Percentiles rank a stretch among this genome's conserved stretches.
These are phyloP conservation scores for Harringtonia lauricola DNA, from an alignment of 2,329 filamentous ascomycete species.

Conservation along the genomic window DNA sequence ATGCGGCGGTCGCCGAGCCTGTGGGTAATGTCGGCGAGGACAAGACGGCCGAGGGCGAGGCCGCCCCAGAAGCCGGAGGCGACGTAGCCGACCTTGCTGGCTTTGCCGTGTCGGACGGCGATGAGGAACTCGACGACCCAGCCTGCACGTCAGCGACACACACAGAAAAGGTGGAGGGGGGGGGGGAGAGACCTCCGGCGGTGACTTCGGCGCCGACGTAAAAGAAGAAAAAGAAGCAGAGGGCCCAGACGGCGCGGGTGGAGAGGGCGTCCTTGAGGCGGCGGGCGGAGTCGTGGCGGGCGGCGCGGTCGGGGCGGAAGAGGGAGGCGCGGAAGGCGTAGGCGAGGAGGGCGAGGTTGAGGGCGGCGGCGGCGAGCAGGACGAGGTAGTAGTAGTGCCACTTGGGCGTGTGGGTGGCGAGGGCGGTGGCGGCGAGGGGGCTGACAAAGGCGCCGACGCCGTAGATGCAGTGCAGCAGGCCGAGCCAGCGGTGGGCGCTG, in stretches of 20 bases:
- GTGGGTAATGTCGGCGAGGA: constrained; percentile 67
- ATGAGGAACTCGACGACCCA: constrained; percentile 87
- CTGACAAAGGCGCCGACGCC: constrained; percentile 59
- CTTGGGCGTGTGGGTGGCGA: constrained; percentile 45
- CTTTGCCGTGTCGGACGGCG: constrained; percentile 54
- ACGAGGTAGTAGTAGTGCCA: constrained; percentile 57
- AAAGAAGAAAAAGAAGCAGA: constrained; percentile 60
- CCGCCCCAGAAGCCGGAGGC: constrained; percentile 80
- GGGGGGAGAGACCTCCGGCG: no score
- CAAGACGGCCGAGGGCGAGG: constrained; percentile 60
- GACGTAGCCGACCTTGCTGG: constrained; percentile 63
- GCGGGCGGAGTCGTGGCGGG: constrained; percentile 27
- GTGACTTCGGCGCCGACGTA: constrained; percentile 76
- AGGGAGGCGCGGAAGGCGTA: constrained; percentile 54
- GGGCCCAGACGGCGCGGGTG: constrained; percentile 56
- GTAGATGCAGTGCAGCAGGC: constrained; percentile 62
- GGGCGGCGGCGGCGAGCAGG: constrained; percentile 49
- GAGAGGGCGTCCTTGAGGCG: constrained; percentile 22
- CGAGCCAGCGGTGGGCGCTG: constrained; percentile 60
- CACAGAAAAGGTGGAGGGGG: no score
- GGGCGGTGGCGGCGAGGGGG: constrained; percentile 60
- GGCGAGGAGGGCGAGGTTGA: constrained; percentile 42
- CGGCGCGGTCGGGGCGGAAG: constrained; percentile 46
- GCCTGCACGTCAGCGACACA: constrained; percentile 41
- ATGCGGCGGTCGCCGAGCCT: constrained; percentile 60